Base-by-base conservation (phyloP, 2,329 filamentous ascomycete genomes). In the Fusarium domesticum region DNA sequence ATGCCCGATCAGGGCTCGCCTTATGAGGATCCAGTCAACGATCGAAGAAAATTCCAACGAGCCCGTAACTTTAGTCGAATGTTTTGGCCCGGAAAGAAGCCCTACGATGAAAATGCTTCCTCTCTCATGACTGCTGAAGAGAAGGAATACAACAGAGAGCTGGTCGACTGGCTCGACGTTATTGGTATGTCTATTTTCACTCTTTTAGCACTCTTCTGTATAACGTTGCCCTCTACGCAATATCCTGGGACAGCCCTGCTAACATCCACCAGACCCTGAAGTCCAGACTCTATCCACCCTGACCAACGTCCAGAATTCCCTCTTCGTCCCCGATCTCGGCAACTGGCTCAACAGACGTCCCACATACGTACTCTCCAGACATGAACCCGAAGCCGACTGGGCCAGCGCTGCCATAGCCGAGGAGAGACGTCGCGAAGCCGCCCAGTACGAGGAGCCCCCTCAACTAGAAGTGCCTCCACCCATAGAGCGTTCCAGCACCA, bases 231-330 rank as follows among this genome's bases (percentile, higher is more conserved):
- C n/a, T n/a, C n/a, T n/a, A n/a, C n/a, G n/a, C n/a, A n/a, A n/a
- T n/a, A n/a, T n/a, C n/a, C n/a, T n/a, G n/a, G n/a, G n/a, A n/a
- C n/a, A n/a, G n/a, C n/a, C n/a, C n/a, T n/a, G n/a, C 45, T 50
- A 45, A 52, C 34, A 28, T 6, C 4, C 5, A 18, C 6, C 52
- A 90, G 89, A 95, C 58, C 88, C 89, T 33, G 87, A 95, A 68
- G 83, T 95, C 4, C 82, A 87, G 28, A 89, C 89, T 0, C 71
- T 95, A 4, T 89, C 87, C 0, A 92, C 88, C 12, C 77, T 95
- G 8, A 95, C 87, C 34, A 95, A 95, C 59, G 84, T 95, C 16
- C 89, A 95, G 60, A 95, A 95, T 63, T 93, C 89, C 0, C 79
- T 95, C 8, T 95, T 95, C 66, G 72, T 95, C 2, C 89, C 89